Evolutionary conservation across 2,329 filamentous ascomycete species (phyloP), one percentile per base, ranked within the genome.

Genomic region (Verticillium klebahnii): DNA sequence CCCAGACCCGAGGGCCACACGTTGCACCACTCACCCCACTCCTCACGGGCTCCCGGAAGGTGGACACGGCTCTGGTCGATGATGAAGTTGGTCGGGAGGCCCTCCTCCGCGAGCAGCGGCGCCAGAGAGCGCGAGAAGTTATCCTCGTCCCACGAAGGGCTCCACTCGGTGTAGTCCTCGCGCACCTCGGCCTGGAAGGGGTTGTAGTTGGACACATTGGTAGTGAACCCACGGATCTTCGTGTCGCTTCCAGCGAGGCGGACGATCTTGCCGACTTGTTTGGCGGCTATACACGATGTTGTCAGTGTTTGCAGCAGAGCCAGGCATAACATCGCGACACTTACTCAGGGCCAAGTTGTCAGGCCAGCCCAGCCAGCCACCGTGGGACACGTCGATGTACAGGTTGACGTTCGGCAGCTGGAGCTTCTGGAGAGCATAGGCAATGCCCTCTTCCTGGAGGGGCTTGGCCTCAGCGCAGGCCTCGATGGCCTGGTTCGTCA

Each of bases 21-120:
- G 61, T 78, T 78, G 67, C 76, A 78, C 76, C 76, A 78, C 60
- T 77, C 75, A 11, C 75, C 74, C 74, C 76, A 77, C 56, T 72
- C 69, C 57, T 67, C 61, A 12, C 75, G 70, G 7, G 70, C 70
- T 7, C 72, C 75, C 3, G 74, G 72, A 1, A 72, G 65, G 3
- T 71, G 72, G 6, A 74, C 72, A 19, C 77, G 74, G 36, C 76
- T 75, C 65, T 77, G 74, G 64, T 78, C 76, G 65, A 78, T 70
- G 66, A 79, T 77, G 71, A 78, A 78, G 62, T 73, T 69, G 15
- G 74, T 67, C 6, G 76, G 76, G 12, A 78, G 71, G 7, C 74
- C 75, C 57, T 69, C 65, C 12, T 68, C 70, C 60, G 70, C 70
- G 55, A 78, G 73, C 60, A 69, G 67, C 0, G 75, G 72, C 2